phyloP scores from a whole-genome alignment of 495 filamentous ascomycete species.

The Trichocladium antarcticum region DNA sequence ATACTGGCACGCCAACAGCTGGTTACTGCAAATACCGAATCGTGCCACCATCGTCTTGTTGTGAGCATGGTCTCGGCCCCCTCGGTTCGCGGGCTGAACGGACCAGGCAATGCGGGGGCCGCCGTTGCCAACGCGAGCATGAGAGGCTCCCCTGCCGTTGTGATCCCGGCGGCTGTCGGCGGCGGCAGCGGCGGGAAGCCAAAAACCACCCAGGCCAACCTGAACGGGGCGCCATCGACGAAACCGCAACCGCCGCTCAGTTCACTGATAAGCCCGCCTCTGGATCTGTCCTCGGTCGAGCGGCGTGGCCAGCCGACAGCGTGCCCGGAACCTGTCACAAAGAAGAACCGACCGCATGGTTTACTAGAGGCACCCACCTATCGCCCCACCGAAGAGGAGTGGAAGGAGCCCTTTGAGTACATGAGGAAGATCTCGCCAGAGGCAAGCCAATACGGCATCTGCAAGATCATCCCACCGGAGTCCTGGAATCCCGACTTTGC shows the following conservation, averaged over 20 bases:
- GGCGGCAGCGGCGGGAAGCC: slow-evolving; percentile 30
- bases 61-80: slow-evolving; percentile 33
- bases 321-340: slow-evolving; percentile 63
- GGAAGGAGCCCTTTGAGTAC: slow-evolving; percentile 84
- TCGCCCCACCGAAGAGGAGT: slow-evolving; percentile 84
- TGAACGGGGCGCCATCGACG: slow-evolving; percentile 43
- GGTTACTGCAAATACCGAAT: neutral
- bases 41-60: slow-evolving; percentile 2
- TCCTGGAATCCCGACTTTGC: slow-evolving; percentile 91
- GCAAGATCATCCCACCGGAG: slow-evolving; percentile 89
- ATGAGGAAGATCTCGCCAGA: slow-evolving; percentile 81
- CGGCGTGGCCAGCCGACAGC: slow-evolving; percentile 68
- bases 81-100: slow-evolving; percentile 28
- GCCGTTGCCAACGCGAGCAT: slow-evolving; percentile 33
- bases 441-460: slow-evolving; percentile 75
- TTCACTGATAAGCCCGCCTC: slow-evolving; percentile 44
- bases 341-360: slow-evolving; percentile 64
- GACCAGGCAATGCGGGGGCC: slow-evolving; percentile 20
- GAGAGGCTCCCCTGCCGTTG: slow-evolving; percentile 39
- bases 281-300: slow-evolving; percentile 87
- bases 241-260: slow-evolving; percentile 41
- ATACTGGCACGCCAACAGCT: neutral
- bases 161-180: slow-evolving; percentile 22
- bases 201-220: slow-evolving; percentile 35
- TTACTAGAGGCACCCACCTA: slow-evolving; percentile 88